Evolutionary conservation across 768 basidiomycete species (phyloP), one percentile per base, ranked within the genome.

Genomic region (Boletus sp.): DNA sequence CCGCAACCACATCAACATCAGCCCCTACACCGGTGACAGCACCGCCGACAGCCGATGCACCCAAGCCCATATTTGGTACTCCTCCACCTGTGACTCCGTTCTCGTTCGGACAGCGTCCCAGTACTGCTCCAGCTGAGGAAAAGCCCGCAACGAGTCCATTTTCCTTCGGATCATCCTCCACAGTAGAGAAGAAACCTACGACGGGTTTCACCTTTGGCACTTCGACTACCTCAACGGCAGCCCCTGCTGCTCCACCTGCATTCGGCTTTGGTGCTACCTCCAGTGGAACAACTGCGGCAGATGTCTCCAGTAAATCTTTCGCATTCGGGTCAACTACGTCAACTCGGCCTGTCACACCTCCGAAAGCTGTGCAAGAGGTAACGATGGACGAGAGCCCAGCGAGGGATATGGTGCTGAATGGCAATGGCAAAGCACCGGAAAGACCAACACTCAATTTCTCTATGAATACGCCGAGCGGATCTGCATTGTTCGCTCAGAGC

Each of bases 351-450:
- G 71, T 74, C 6, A 89, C 87, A 0, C 87, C 87, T 10, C 88
- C 88, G 3, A 82, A 76, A 53, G 74, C 75, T 33, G 85, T 84
- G 42, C 79, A 84, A 46, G 88, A 88, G 55, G 80, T 87, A 59
- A 80, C 72, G 52, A 91, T 91, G 89, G 89, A 91, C 38, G 89
- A 90, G 69, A 91, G 89, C 59, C 89, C 89, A 1, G 83, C 80
- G 3, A 77, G 87, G 54, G 85, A 85, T 9, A 71, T 82, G 63
- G 79, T 80, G 45, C 58, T 71, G 23, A 81, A 77, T 55, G 72
- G 72, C 15, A 57, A 40, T 32, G 34, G 58, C 38, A 73, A 72
- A 51, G 76, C 74, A 42, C 64, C 72, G 19, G 71, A 72, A 37
- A 72, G 72, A 42, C 74, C 79, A 19, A 73, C 74, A 4, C 69